Evolutionary conservation across 106 monocot species (phyloP).

Genomic region (Xerophyta viscosa): DNA sequence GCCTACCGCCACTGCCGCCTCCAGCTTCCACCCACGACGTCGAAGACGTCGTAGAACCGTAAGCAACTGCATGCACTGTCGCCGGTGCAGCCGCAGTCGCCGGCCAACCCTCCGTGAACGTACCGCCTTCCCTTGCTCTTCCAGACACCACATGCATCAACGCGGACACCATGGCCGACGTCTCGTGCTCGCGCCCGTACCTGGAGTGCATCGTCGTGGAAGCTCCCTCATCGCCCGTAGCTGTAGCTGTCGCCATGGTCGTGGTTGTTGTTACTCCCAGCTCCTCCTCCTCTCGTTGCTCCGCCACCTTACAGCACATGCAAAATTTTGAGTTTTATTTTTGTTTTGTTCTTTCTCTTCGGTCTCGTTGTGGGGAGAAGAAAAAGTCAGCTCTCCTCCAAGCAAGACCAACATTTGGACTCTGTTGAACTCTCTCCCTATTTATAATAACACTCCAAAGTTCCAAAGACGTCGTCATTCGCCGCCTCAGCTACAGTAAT

Average conservation of each 20-base stretch:
- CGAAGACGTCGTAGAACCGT: neutral
- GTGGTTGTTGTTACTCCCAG: neutral
- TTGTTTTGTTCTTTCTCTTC: too few species aligned
- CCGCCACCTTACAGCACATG: constrained; percentile 1
- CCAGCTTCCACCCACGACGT: neutral
- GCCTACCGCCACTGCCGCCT: neutral
- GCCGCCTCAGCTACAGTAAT: too few species aligned
- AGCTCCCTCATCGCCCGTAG: neutral
- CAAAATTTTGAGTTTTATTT: too few species aligned
- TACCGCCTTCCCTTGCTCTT: neutral
- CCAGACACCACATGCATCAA: constrained; percentile 27
- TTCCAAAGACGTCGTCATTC: too few species aligned
- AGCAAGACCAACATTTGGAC: too few species aligned
- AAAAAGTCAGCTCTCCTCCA: too few species aligned
- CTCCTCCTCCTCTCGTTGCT: neutral
- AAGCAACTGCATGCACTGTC: neutral
- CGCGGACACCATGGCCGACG: constrained; percentile 32
- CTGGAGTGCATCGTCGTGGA: neutral
- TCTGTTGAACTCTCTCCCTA: too few species aligned
- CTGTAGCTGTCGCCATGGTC: neutral
- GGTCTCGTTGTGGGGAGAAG: too few species aligned
- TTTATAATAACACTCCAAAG: too few species aligned
- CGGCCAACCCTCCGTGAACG: neutral
- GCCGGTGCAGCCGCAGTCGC: neutral
- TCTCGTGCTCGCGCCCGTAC: constrained; percentile 9